Percentiles rank a stretch among this genome's conserved stretches.
Conservation (phyloP, 805 yeast genomes). For the Nakazawaea laoshanensis region DNA sequence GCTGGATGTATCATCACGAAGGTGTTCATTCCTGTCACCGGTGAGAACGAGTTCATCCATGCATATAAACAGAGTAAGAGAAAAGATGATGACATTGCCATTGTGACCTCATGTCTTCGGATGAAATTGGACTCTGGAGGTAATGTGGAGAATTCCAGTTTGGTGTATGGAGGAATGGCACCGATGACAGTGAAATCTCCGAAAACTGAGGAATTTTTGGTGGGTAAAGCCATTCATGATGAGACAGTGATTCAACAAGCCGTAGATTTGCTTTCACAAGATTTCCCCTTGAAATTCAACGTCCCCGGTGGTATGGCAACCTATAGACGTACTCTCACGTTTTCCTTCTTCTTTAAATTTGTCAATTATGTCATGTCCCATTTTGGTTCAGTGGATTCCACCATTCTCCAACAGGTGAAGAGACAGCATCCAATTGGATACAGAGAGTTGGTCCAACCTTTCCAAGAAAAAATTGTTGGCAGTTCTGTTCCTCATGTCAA, state of each 20-base stretch:
- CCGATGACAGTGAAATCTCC: slow-evolving; percentile 33
- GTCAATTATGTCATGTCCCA: slow-evolving; percentile 22
- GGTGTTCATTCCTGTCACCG: slow-evolving; percentile 31
- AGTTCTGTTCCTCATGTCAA: slow-evolving; percentile 34
- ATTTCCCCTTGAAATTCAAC: slow-evolving; percentile 28
- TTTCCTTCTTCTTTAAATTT: slow-evolving; percentile 38
- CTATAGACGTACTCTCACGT: slow-evolving; percentile 32
- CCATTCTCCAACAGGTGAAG: slow-evolving; percentile 24
- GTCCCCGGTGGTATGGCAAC: slow-evolving; percentile 46
- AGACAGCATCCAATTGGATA: slow-evolving; percentile 27
- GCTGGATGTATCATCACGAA: slow-evolving; percentile 24
- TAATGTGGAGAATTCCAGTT: slow-evolving; percentile 20
- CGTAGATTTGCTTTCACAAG: slow-evolving; percentile 20
- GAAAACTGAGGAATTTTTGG: slow-evolving; percentile 20
- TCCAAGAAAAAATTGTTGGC: slow-evolving; percentile 28
- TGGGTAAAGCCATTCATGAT: slow-evolving; percentile 17
- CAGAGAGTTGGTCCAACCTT: slow-evolving; percentile 29
- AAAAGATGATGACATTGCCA: slow-evolving; percentile 42
- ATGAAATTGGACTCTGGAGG: slow-evolving; percentile 17
- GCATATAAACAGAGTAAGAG: slow-evolving; percentile 38
- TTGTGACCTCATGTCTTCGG: slow-evolving; percentile 34
- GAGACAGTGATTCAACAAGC: slow-evolving; percentile 21
- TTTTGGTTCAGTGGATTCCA: slow-evolving; percentile 19
- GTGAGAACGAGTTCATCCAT: slow-evolving; percentile 25
- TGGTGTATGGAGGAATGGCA: slow-evolving; percentile 41